Conservation (phyloP, 1,284 basidiomycete genomes). For the Heimioporus retisporus region DNA sequence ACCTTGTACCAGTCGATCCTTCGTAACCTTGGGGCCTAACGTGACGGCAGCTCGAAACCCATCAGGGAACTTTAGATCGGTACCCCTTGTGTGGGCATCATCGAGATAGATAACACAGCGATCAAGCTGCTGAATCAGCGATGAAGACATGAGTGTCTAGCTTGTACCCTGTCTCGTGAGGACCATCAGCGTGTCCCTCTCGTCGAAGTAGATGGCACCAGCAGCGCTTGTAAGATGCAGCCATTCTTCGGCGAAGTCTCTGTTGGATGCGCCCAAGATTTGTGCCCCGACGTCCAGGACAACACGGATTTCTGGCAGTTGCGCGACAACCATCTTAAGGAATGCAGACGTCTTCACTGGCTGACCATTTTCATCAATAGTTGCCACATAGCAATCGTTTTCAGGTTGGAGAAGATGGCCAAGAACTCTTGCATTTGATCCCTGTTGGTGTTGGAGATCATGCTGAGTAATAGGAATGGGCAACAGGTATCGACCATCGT, state of each 20-base stretch:
- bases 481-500: constrained; percentile 24
- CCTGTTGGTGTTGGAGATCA: not conserved
- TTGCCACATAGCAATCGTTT: not conserved
- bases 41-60: constrained; percentile 51
- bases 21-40: not conserved
- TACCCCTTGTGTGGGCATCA: constrained; percentile 65
- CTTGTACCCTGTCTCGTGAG: constrained; percentile 48
- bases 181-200: constrained; percentile 50
- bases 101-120: constrained; percentile 62
- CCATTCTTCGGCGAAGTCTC: constrained; percentile 43
- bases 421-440: not conserved
- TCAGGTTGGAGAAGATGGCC: not conserved
- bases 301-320: not conserved
- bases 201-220: constrained; percentile 58
- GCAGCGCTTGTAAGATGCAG: constrained; percentile 43
- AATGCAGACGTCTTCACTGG: not conserved
- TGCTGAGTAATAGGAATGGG: constrained; percentile 22
- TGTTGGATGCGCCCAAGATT: not conserved
- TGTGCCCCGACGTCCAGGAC: not conserved
- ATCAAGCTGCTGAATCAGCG: constrained; percentile 50
- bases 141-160: constrained; percentile 53
- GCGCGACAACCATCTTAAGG: not conserved
- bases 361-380: not conserved
- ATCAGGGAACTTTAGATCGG: constrained; percentile 59
- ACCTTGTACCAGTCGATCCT: not conserved